These are phyloP conservation scores for Phytophthora tubulina DNA, from an alignment of 352 stramenopile species.

Conservation along the genomic window DNA sequence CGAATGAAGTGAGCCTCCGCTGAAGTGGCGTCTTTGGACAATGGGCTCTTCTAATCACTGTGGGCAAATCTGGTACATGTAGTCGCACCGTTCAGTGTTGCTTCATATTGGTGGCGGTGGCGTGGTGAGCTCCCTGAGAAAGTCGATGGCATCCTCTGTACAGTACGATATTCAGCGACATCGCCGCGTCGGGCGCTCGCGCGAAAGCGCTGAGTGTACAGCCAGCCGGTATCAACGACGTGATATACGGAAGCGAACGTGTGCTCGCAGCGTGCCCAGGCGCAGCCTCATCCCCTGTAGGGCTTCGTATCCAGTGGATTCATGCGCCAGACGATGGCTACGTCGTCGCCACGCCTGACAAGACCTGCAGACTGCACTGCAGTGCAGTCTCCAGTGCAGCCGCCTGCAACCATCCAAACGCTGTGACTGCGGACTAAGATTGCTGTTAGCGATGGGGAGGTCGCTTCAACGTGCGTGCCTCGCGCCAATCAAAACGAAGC, in stretches of 20 bases:
- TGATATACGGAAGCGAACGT: conserved; percentile 12
- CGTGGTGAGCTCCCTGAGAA: not conserved
- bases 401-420: conserved; percentile 11
- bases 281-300: not conserved
- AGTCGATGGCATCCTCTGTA: not conserved
- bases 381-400: not conserved
- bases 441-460: conserved; percentile 5
- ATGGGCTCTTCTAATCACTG: no score
- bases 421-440: conserved; percentile 5
- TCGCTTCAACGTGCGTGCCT: conserved; percentile 23
- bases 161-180: conserved; percentile 4
- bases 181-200: conserved; percentile 4
- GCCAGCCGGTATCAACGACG: conserved; percentile 9
- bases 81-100: not conserved
- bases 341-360: not conserved
- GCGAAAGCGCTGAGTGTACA: conserved; percentile 14
- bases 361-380: not conserved
- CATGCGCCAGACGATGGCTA: not conserved
- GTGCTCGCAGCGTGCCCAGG: not conserved
- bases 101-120: not conserved
- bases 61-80: no score
- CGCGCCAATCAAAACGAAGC: conserved; percentile 16
- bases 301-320: conserved; percentile 15
- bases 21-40: no score
- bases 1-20: not conserved